Evolutionary conservation across 352 stramenopile genomes (phyloP), one percentile per base, ranked within the genome.

Genomic region (Paralagenidium karlingii): DNA sequence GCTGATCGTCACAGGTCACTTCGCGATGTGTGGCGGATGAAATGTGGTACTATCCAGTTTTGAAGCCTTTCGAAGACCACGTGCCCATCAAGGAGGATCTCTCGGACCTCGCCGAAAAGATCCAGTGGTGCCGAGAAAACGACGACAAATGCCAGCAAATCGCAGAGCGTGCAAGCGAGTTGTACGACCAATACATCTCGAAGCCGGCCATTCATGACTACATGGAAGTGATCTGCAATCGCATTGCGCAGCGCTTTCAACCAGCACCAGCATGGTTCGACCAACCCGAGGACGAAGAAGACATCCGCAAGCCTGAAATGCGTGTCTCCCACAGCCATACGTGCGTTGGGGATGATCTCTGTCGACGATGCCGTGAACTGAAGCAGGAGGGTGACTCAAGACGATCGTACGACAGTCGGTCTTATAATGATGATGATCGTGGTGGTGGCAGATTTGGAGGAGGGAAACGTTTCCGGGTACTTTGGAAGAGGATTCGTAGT

Each of bases 71-170:
- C 52, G 77, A 97, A 34, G 96, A 99, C 51, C 96, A 99, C 58
- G 83, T 99, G 37, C 94, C 94, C 1, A 81, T 99, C 8, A 96
- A 97, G 38, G 73, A 70, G 2, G 96, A 99, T 56, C 60, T 99
- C 16, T 98, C 88, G 15, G 94, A 99, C 67, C 77, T 99, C 13
- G 87, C 94, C 25, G 94, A 99, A 53, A 96, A 98, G 61, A 98
- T 99, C 51, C 62, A 85, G 41, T 99, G 94, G 94, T 99, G 94
- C 56, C 84, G 94, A 38, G 66, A 94, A 16, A 91, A 99, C 53
- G 96, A 99, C 62, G 92, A 93, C 25, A 83, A 98, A 56, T 99
- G 96, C 55, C 61, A 66, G 27, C 53, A 94, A 53, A 99, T 99
- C 56, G 94, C 89, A 2, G 68, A 77, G n/a, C 94, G 95, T 31